Conservation (phyloP, 768 basidiomycete species). For the Mycena epipterygia region DNA sequence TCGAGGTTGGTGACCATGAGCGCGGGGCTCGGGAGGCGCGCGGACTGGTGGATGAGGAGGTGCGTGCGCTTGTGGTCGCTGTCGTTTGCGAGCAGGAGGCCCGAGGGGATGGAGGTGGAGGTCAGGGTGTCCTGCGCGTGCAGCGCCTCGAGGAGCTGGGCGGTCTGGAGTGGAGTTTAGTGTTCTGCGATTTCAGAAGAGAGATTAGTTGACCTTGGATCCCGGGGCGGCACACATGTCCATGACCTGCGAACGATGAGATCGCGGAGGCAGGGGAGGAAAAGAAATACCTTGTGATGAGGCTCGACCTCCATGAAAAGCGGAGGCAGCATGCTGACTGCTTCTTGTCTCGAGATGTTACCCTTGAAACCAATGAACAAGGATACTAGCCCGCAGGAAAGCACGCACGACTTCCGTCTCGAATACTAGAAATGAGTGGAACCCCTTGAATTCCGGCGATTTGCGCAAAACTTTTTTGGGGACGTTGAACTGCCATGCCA, state of each 20-base stretch:
- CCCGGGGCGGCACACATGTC: constrained; percentile 99
- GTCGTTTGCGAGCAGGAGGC: constrained; percentile 95
- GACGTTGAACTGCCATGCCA: constrained; percentile 97
- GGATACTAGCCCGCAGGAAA: background rate
- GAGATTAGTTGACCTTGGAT: constrained; percentile 73
- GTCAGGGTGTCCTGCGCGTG: constrained; percentile 82
- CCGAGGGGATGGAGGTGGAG: constrained; percentile 79
- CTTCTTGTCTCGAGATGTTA: constrained; percentile 96
- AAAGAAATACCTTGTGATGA: constrained; percentile 79
- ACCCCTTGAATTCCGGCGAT: constrained; percentile 90
- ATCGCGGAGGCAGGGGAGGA: background rate
- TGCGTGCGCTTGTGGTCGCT: constrained; percentile 95
- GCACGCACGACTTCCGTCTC: constrained; percentile 94
- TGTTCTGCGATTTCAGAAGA: background rate
- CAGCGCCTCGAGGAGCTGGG: constrained; percentile 95
- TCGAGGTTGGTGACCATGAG: constrained; percentile 98
- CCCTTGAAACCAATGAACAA: constrained; percentile 64
- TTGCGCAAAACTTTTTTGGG: constrained; percentile 91
- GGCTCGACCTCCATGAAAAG: constrained; percentile 95
- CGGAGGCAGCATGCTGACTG: constrained; percentile 99
- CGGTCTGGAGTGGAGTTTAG: constrained; percentile 68
- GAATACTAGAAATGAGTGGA: constrained; percentile 96
- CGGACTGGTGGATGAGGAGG: constrained; percentile 97
- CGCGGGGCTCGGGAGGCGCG: constrained; percentile 90
- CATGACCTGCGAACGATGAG: constrained; percentile 70